Evolutionary conservation across 305 asterid species (phyloP), one percentile per base, ranked within the genome.

Genomic region (Fraxinus albicans): DNA sequence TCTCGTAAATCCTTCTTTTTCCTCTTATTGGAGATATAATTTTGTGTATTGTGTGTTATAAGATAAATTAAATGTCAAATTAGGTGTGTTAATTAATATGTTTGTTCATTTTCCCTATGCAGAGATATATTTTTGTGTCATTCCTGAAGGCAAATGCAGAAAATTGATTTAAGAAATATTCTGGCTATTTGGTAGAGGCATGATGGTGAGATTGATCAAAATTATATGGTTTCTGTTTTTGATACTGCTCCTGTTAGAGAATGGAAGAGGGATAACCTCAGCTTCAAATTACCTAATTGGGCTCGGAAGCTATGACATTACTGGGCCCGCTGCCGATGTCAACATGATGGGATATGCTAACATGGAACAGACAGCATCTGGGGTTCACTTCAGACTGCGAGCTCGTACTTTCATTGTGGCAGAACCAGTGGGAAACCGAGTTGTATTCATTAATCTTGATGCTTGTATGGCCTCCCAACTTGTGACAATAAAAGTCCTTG

Each of bases 271-370:
- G 76, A 90, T 86, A 31, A 79, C 70, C 74, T 91, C 94, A 74
- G 89, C 87, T 86, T 91, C 98, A 73, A 86, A 89, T 83, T 94
- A 93, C 90, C 89, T 92, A 77, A 87, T 95, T 83, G 99, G 99
- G 65, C 92, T 96, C 1, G 98, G 97, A 80, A 96, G 99, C 90
- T 96, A 94, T 84, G 99, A 96, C 88, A 91, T 96, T 82, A 96
- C 99, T 6, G 98, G 99, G 72, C 99, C 99, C 3, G 99, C 99
- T 2, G 98, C 98, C 63, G 99, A 96, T 91, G 99, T 91, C 80
- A 95, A 95, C 92, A 95, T 96, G 98, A 96, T 96, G 99, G 99
- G 99, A 27, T 96, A 96, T 86, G 98, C 98, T 73, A 93, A 92
- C 86, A 82, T 23, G 72, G 98, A 90, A 0, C 99, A 96, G 94